phyloP scores from a whole-genome alignment of 495 filamentous ascomycete species.

The Penicillium lagena region DNA sequence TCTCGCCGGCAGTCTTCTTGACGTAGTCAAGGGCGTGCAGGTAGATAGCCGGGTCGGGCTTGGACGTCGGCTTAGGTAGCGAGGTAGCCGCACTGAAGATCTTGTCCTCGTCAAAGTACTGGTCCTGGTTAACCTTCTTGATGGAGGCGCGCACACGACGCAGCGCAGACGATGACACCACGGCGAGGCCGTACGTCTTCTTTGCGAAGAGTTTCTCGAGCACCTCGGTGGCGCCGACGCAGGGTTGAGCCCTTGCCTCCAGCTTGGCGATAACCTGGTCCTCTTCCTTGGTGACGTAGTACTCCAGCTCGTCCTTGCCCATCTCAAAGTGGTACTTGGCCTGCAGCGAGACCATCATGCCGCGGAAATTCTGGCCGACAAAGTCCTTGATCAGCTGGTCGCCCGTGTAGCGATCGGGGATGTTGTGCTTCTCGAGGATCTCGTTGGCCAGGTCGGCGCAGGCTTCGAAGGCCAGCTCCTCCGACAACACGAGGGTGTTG shows the following conservation, averaged over 20 bases:
- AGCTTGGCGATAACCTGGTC: conserved; percentile 81
- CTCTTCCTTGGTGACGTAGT: conserved; percentile 73
- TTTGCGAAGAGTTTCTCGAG: conserved; percentile 56
- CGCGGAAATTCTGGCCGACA: conserved; percentile 94
- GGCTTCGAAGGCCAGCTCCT: conserved; percentile 88
- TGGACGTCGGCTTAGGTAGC: conserved; percentile 71
- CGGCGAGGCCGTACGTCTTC: conserved; percentile 69
- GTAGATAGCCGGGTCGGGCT: conserved; percentile 94
- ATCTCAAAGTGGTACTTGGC: conserved; percentile 70
- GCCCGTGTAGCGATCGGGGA: conserved; percentile 71
- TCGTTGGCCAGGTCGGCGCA: conserved; percentile 91
- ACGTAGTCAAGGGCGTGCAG: conserved; percentile 70
- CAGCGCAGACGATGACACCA: conserved; percentile 76
- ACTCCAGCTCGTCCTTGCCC: conserved; percentile 59
- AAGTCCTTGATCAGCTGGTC: conserved; percentile 77
- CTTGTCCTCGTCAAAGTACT: conserved; percentile 67
- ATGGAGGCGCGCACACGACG: conserved; percentile 73
- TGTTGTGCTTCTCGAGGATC: conserved; percentile 63
- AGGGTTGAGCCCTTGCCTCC: conserved; percentile 59
- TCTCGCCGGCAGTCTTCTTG: conserved; percentile 67
- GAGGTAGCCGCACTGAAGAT: conserved; percentile 83
- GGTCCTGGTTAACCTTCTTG: conserved; percentile 72
- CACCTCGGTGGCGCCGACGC: conserved; percentile 64
- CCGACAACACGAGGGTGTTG: conserved; percentile 93
- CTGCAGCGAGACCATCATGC: conserved; percentile 74